Evolutionary conservation across 345 rosid species (phyloP), one percentile per base, ranked within the genome.

Genomic region (Odontarrhena argentea): DNA sequence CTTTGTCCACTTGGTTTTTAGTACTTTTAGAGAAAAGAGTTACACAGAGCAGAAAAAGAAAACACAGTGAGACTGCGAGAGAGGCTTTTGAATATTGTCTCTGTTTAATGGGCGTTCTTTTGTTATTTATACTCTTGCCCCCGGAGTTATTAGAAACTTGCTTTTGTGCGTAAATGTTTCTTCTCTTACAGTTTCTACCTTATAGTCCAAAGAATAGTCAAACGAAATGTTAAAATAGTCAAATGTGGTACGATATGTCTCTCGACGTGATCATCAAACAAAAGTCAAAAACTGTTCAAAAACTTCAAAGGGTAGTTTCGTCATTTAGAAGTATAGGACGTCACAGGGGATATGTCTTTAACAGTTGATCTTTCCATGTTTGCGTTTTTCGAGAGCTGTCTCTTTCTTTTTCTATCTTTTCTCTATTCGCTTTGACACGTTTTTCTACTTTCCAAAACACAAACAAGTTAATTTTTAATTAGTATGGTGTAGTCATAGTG

Each of bases 51-150:
- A 41, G 65, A 64, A 41, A 36, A 49, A 59, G n/a, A 43, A 55
- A 56, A 63, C 44, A 47, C 46, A 43, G 14, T 37, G 32, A 60
- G 60, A 32, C 10, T 59, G 35, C 34, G 46, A 28, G 69, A 28
- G 6, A 64, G 60, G 41, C 57, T 57, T 55, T 49, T 55, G 40
- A 4, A n/a, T n/a, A n/a, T 37, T 38, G 51, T 63, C 76, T 64
- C 70, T 64, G 70, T 64, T 71, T 40, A 5, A 35, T 52, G 53
- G 60, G 44, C 5, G 47, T 10, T 62, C 22, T 55, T 61, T 56
- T 28, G 52, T 63, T 63, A 63, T 55, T 71, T 71, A 47, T n/a
- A 63, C 58, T 63, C 12, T 38, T 71, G 5, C 8, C 51, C 75
- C 9, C 30, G 6, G n/a, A 63, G 58, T 64, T 72, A 10, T 65